Conservation (phyloP, 768 basidiomycete genomes). For the Termitomyces sp. region DNA sequence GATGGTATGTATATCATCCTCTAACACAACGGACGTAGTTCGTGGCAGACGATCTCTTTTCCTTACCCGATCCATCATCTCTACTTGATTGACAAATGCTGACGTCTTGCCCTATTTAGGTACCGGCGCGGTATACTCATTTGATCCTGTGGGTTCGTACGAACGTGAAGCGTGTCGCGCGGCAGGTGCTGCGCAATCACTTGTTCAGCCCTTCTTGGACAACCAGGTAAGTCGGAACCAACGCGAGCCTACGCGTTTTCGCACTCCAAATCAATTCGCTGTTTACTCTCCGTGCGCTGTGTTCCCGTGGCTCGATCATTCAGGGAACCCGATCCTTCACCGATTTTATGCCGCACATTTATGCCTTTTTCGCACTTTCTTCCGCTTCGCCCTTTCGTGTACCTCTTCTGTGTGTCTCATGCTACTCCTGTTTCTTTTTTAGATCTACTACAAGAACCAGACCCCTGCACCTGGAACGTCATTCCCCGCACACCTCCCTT, state of each 20-base stretch:
- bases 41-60: slow-evolving; percentile 15
- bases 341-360: slow-evolving; percentile 36
- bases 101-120: slow-evolving; percentile 41
- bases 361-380: slow-evolving; percentile 13
- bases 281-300: slow-evolving; percentile 4
- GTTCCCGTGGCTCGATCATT: slow-evolving; percentile 12
- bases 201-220: slow-evolving; percentile 97
- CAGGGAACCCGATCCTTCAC: slow-evolving; percentile 36
- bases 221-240: slow-evolving; percentile 72
- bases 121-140: slow-evolving; percentile 97
- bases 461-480: slow-evolving; percentile 61
- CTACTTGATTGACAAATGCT: slow-evolving; percentile 2
- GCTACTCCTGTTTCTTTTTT: slow-evolving; percentile 18
- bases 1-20: slow-evolving; percentile 60
- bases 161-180: slow-evolving; percentile 96
- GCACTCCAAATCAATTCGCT: slow-evolving; percentile 17
- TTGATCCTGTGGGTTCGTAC: slow-evolving; percentile 97
- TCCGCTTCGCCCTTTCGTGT: slow-evolving; percentile 7
- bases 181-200: slow-evolving; percentile 89
- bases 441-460: slow-evolving; percentile 99
- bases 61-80: slow-evolving; percentile 1
- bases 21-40: slow-evolving; percentile 11
- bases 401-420: slow-evolving; percentile 14
- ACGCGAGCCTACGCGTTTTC: slow-evolving; percentile 6
- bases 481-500: slow-evolving; percentile 78